phyloP scores from a whole-genome alignment of 2,329 filamentous ascomycete genomes.

The Diaporthe aspalathi region DNA sequence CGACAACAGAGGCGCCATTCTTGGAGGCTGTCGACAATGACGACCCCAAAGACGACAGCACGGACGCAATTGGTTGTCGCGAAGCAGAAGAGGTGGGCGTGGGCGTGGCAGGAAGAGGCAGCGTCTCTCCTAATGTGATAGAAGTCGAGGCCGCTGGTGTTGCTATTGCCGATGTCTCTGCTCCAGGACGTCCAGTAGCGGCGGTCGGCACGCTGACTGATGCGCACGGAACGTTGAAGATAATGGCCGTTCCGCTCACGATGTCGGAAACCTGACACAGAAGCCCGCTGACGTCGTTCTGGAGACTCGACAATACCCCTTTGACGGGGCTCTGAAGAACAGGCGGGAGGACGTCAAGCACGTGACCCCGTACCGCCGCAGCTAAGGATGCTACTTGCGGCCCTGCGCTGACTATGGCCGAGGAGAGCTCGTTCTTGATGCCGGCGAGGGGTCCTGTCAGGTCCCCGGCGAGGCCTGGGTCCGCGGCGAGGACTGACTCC shows the following conservation, averaged over 20 bases:
- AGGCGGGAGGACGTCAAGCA: slow-evolving; percentile 32
- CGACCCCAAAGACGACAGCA: slow-evolving; percentile 36
- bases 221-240: slow-evolving; percentile 35
- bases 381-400: slow-evolving; percentile 36
- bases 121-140: slow-evolving; percentile 25
- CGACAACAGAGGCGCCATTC: neutral
- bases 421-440: slow-evolving; percentile 32
- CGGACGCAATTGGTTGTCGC: slow-evolving; percentile 26
- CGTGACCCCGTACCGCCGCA: slow-evolving; percentile 30
- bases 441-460: slow-evolving; percentile 22
- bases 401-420: slow-evolving; percentile 28
- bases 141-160: slow-evolving; percentile 31
- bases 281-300: slow-evolving; percentile 13
- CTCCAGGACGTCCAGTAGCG: neutral
- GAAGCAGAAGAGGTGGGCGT: neutral
- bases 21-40: slow-evolving; percentile 19
- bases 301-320: slow-evolving; percentile 30
- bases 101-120: slow-evolving; percentile 1
- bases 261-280: slow-evolving; percentile 35
- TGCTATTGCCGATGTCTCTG: too few relatives aligned
- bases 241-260: slow-evolving; percentile 35
- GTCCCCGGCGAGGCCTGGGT: slow-evolving; percentile 10
- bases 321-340: slow-evolving; percentile 33
- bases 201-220: neutral
- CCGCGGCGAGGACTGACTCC: slow-evolving; percentile 27